A percentile compares a stretch with the other conserved stretches of the same genome.
Evolutionary conservation across 306 rosid genomes (phyloP).

Genomic region (Trifolium repens): DNA sequence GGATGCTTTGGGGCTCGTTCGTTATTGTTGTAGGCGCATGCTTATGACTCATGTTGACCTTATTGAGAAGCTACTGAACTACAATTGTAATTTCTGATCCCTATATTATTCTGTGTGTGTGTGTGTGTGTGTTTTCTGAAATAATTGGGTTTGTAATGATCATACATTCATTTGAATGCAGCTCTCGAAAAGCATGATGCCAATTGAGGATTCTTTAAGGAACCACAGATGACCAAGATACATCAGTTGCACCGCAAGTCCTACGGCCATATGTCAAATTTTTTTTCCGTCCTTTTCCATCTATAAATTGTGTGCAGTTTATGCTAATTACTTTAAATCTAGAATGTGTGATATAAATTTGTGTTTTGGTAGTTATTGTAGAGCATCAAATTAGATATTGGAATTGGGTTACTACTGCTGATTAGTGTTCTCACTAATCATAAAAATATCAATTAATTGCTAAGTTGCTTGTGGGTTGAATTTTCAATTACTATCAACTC

Average conservation of each 20-base stretch:
- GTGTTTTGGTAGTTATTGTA: background rate
- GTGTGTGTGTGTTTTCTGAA: slow-evolving; percentile 6
- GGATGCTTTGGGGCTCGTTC: slow-evolving; percentile 90
- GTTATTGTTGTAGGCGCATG: slow-evolving; percentile 94
- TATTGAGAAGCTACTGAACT: slow-evolving; percentile 94
- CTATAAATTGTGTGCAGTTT: slow-evolving; percentile 26
- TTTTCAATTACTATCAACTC: too few species aligned
- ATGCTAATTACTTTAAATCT: background rate
- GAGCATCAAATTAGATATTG: too few species aligned
- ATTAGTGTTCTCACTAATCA: too few species aligned
- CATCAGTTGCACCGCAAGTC: background rate
- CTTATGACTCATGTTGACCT: slow-evolving; percentile 99
- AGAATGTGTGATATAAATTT: background rate
- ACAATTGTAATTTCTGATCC: slow-evolving; percentile 64
- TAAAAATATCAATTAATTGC: too few species aligned
- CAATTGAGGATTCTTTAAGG: slow-evolving; percentile 47
- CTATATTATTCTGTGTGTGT: background rate
- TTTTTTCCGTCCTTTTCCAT: background rate
- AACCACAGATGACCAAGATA: slow-evolving; percentile 8
- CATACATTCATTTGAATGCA: slow-evolving; percentile 43
- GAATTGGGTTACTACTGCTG: too few species aligned
- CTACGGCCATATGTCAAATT: background rate
- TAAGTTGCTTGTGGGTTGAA: too few species aligned
- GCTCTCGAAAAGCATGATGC: slow-evolving; percentile 73
- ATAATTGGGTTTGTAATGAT: slow-evolving; percentile 16